Conservation (phyloP, 2,329 filamentous ascomycete species). For the Aspergillus persii region DNA sequence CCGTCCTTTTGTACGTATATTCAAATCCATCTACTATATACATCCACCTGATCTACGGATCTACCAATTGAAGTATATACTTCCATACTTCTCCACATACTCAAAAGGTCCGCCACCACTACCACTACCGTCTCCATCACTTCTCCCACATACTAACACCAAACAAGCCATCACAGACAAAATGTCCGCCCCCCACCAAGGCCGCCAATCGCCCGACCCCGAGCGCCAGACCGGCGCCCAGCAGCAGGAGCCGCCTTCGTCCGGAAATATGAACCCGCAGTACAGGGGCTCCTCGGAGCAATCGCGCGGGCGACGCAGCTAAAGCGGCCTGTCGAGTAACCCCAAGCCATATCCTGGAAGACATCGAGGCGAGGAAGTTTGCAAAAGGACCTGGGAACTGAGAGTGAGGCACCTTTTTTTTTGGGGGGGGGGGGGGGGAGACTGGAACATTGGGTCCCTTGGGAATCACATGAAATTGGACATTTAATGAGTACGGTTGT, state of each 20-base stretch:
- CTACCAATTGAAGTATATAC: no score
- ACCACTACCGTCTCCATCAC: background rate
- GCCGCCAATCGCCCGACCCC: constrained; percentile 75
- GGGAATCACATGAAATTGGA: background rate
- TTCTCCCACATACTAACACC: no score
- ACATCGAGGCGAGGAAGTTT: constrained; percentile 37
- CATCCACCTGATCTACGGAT: no score
- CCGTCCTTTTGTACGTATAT: no score
- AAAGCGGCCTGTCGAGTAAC: constrained; percentile 37
- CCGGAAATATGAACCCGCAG: constrained; percentile 54
- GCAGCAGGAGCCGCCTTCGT: constrained; percentile 62
- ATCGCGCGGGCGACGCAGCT: constrained; percentile 7
- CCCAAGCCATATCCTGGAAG: constrained; percentile 42
- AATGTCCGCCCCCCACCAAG: constrained; percentile 63
- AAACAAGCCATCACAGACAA: constrained; percentile 7
- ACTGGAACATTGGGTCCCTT: no score
- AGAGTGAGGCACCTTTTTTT: background rate
- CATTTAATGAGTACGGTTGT: background rate
- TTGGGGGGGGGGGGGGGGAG: no score
- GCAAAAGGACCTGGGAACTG: constrained; percentile 14
- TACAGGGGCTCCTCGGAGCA: constrained; percentile 27
- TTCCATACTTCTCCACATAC: no score
- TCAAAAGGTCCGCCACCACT: background rate
- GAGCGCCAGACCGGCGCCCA: constrained; percentile 66
- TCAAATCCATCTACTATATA: no score